Evolutionary conservation across 2,329 filamentous ascomycete genomes (phyloP), one percentile per base, ranked within the genome.

Genomic region (Nannizziopsis barbatae): DNA sequence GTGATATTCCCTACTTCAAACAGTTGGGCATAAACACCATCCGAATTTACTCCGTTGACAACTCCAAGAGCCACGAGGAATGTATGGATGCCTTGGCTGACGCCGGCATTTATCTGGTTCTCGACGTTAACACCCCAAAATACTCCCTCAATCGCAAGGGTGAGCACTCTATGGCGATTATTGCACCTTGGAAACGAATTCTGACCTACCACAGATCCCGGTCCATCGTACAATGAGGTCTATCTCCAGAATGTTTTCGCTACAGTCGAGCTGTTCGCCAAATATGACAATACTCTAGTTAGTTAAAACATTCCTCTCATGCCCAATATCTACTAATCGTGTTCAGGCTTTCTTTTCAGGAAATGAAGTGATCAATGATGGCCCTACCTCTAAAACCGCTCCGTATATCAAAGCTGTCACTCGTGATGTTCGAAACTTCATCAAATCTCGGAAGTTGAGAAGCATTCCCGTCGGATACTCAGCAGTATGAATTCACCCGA

Each of bases 11-110:
- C 45, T 74, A 86, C 64, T 94, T 95, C 79, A 78, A 86, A 72
- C 77, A 87, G 56, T 75, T 95, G 44, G 87, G 88, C 42, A 73
- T 95, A 70, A 95, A 95, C 75, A 88, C 87, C 20, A 75, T 95
- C 62, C 88, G 89, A 67, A 84, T 95, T 53, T 95, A 95, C 76
- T 87, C 84, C 12, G 81, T 93, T 57, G 89, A 95, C 74, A 95
- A 95, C 76, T 81, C 81, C 44, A 71, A 74, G 58, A 70, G 83
- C 66, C 89, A 95, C 70, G 81, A 89, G 59, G 76, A 80, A 53
- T 95, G 89, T 74, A 95, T 95, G 89, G 72, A 75, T 52, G 74
- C 77, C 40, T 75, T 95, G 52, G 81, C 80, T 45, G 84, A 84
- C 60, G 88, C 86, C 54, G 86, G 86, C 59, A 95, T 95, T 73